These are phyloP conservation scores for Fusarium buharicum DNA, from an alignment of 2,329 filamentous ascomycete genomes.

Conservation along the genomic window DNA sequence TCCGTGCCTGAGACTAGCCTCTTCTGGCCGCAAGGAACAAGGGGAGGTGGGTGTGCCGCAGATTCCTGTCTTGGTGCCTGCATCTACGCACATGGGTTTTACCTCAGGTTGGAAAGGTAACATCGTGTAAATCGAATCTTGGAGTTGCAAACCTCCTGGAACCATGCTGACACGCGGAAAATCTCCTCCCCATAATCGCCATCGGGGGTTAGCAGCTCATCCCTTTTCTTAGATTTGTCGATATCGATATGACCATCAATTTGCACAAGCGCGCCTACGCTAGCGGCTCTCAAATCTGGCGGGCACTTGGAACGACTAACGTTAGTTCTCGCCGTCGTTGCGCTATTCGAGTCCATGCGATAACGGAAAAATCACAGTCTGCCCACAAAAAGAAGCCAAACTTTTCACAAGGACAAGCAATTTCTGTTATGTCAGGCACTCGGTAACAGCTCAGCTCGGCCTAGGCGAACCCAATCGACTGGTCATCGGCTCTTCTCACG, in stretches of 20 bases:
- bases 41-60: conserved; percentile 27
- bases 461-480: conserved; percentile 14
- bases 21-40: conserved; percentile 28
- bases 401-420: conserved; percentile 4
- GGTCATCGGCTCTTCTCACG: conserved; percentile 7
- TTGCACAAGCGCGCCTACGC: not conserved
- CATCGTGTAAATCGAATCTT: conserved; percentile 45
- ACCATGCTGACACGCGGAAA: conserved; percentile 30
- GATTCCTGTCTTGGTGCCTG: not conserved
- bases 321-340: conserved; percentile 12
- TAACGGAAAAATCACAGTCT: conserved; percentile 18
- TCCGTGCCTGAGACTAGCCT: conserved; percentile 54
- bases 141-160: conserved; percentile 21
- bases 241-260: conserved; percentile 3
- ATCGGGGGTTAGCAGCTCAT: conserved; percentile 13
- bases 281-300: conserved; percentile 1
- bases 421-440: conserved; percentile 1
- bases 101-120: conserved; percentile 38
- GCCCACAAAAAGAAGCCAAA: conserved; percentile 8
- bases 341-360: conserved; percentile 26
- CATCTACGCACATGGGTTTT: conserved; percentile 25
- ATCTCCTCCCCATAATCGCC: conserved; percentile 29
- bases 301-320: not conserved
- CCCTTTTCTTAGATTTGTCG: conserved; percentile 4
- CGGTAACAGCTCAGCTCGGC: conserved; percentile 14